phyloP scores from a whole-genome alignment of 352 stramenopile genomes.

The Globisporangium solare region DNA sequence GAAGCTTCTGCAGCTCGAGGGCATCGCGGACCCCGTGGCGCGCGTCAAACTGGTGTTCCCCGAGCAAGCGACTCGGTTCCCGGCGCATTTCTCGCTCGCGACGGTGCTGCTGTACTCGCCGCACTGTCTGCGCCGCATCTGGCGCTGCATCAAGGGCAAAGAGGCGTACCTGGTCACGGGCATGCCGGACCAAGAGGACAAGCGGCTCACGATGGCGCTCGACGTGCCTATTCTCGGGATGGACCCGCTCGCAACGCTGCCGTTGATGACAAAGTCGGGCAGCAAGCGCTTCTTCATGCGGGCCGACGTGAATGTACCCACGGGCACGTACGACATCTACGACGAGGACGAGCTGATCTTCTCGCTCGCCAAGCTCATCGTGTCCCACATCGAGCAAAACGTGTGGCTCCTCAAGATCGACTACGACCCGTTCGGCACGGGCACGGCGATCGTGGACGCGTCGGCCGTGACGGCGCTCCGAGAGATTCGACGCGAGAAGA shows the following conservation, averaged over 20 bases:
- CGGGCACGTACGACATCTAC: conserved; percentile 87
- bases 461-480: conserved; percentile 50
- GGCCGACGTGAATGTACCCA: conserved; percentile 83
- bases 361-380: conserved; percentile 82
- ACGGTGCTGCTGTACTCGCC: conserved; percentile 83
- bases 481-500: conserved; percentile 58
- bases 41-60: conserved; percentile 83
- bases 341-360: conserved; percentile 83
- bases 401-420: conserved; percentile 84
- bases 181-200: conserved; percentile 72
- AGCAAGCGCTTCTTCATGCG: conserved; percentile 78
- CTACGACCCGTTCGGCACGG: conserved; percentile 60
- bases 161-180: conserved; percentile 78
- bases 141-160: conserved; percentile 43
- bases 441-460: conserved; percentile 64
- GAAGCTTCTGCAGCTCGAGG: conserved; percentile 81
- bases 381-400: conserved; percentile 74
- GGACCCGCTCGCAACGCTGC: conserved; percentile 34
- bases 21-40: conserved; percentile 42
- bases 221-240: conserved; percentile 74
- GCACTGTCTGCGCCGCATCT: conserved; percentile 67
- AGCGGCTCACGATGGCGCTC: conserved; percentile 70
- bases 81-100: conserved; percentile 75
- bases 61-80: conserved; percentile 78
- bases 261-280: conserved; percentile 73